These are phyloP conservation scores for Aspergillus baeticus DNA, from an alignment of 495 filamentous ascomycete species.

Conservation along the genomic window DNA sequence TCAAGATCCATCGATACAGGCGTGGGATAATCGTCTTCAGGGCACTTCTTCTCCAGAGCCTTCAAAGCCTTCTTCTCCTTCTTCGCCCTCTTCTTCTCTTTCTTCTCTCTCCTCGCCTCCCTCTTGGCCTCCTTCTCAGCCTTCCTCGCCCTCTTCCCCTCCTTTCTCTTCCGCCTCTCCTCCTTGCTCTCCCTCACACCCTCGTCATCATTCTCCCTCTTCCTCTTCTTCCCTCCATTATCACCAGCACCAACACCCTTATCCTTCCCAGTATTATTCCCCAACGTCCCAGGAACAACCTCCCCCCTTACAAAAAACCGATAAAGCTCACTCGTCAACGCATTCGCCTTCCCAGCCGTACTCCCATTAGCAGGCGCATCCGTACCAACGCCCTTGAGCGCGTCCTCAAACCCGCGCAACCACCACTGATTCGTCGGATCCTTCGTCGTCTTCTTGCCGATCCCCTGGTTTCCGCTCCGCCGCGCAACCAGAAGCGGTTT, in stretches of 20 bases:
- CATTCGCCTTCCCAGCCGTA: constrained; percentile 27
- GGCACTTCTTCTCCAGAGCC: constrained; percentile 13
- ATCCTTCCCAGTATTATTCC: constrained; percentile 13
- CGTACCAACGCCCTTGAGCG: constrained; percentile 61
- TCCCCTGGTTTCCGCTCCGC: constrained; percentile 66
- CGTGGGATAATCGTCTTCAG: constrained; percentile 40
- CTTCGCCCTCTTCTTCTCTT: constrained; percentile 24
- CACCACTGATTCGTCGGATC: constrained; percentile 73
- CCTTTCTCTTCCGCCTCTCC: constrained; percentile 8
- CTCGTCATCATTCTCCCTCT: constrained; percentile 15
- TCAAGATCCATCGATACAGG: constrained; percentile 37
- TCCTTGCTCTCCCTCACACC: constrained; percentile 4
- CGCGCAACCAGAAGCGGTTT: constrained; percentile 67
- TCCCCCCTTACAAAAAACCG: constrained; percentile 78
- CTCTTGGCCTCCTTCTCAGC: constrained; percentile 36
- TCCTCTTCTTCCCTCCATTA: constrained; percentile 27
- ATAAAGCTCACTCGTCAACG: constrained; percentile 65
- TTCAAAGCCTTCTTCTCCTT: constrained; percentile 27
- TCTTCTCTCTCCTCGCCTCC: constrained; percentile 31
- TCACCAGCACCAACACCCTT: constrained; percentile 17
- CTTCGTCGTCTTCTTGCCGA: constrained; percentile 67
- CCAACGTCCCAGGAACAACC: constrained; percentile 61
- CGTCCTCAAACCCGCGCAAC: constrained; percentile 77
- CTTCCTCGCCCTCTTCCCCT: constrained; percentile 16
- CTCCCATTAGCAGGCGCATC: constrained; percentile 24